These are phyloP conservation scores for Cladosporium sp. DNA, from an alignment of 2,329 filamentous ascomycete species.

Conservation along the genomic window DNA sequence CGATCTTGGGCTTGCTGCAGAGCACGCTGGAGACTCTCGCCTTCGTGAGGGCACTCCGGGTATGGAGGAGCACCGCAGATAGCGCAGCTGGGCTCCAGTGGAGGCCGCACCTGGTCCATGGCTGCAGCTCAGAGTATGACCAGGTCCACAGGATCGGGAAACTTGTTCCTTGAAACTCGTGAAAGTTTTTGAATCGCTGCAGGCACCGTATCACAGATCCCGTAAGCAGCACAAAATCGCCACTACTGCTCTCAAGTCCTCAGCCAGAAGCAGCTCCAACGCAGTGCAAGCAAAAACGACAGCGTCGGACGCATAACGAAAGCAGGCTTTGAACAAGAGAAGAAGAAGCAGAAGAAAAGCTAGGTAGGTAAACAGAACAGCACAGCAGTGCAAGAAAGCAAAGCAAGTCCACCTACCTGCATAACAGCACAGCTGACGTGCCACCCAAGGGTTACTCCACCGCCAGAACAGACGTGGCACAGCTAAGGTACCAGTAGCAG, in stretches of 20 bases:
- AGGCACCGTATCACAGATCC: constrained; percentile 1
- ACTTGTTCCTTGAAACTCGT: neutral
- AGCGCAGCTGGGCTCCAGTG: constrained; percentile 35
- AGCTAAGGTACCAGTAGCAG: neutral
- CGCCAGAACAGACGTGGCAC: neutral
- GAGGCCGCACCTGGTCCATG: neutral
- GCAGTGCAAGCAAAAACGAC: neutral
- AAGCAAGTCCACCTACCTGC: neutral
- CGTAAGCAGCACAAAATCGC: neutral
- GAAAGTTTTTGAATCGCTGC: neutral
- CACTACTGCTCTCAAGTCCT: constrained; percentile 2
- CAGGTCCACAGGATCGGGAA: neutral
- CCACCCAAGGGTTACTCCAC: neutral
- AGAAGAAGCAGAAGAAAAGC: neutral
- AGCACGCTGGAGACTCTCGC: constrained; percentile 36
- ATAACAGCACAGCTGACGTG: neutral
- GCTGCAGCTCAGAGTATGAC: neutral
- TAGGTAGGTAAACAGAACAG: neutral
- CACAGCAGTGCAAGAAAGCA: neutral
- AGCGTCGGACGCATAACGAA: constrained; percentile 7
- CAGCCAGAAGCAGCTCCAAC: constrained; percentile 5
- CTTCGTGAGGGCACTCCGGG: constrained; percentile 40
- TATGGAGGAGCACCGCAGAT: constrained; percentile 39
- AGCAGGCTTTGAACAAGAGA: neutral
- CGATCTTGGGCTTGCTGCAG: constrained; percentile 37